Evolutionary conservation across 345 rosid genomes (phyloP).

Genomic region (Theobroma cacao): DNA sequence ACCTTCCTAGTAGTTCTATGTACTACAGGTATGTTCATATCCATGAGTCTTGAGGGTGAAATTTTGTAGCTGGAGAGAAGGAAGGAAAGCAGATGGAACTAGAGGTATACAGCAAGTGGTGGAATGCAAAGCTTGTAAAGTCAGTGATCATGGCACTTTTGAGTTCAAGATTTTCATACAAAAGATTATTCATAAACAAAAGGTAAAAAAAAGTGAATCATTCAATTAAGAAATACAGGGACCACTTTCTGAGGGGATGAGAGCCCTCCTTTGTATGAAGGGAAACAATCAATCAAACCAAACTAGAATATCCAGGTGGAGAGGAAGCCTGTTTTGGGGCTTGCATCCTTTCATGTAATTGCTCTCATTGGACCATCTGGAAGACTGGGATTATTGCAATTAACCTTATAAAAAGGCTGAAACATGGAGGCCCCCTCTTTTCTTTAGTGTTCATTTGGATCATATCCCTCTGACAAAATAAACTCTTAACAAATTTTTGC

Average conservation of each 20-base stretch:
- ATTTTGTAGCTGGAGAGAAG: background rate
- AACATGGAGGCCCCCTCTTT: background rate
- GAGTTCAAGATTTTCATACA: background rate
- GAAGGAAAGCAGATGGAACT: background rate
- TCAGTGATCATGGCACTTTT: background rate
- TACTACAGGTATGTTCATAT: no score
- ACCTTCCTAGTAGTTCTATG: no score
- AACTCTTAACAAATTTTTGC: background rate
- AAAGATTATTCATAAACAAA: background rate
- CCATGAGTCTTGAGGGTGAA: background rate
- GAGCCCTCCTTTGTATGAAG: background rate
- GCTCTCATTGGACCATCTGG: background rate
- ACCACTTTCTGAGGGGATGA: background rate
- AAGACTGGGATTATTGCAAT: conserved; percentile 25
- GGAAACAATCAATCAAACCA: background rate
- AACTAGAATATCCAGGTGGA: background rate
- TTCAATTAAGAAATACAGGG: background rate
- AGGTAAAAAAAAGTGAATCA: no score
- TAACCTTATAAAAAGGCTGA: background rate
- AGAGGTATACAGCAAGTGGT: background rate
- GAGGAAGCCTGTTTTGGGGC: background rate
- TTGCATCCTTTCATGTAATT: conserved; percentile 8
- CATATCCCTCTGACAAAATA: conserved; percentile 16
- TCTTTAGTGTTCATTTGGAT: background rate
- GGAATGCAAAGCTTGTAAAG: background rate